phyloP scores from a whole-genome alignment of 495 filamentous ascomycete species.

The Bryoglossum gracile region DNA sequence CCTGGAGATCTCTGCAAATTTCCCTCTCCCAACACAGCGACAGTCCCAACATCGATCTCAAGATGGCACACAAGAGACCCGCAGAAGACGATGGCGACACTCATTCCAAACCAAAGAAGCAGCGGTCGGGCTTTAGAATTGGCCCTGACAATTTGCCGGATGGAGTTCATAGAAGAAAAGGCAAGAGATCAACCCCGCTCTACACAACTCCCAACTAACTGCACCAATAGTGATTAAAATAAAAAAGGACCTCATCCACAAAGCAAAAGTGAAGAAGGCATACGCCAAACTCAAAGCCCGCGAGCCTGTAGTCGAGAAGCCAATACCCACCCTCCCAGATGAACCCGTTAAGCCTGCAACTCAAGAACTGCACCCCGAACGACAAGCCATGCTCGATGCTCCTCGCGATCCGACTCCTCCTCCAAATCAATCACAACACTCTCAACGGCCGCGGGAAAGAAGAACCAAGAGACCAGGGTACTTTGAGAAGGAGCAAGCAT shows the following conservation, averaged over 20 bases:
- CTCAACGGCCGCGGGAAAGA: slow-evolving; percentile 18
- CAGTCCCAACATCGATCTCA: slow-evolving; percentile 11
- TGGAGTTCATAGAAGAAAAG: slow-evolving; percentile 84
- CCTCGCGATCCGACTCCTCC: slow-evolving; percentile 25
- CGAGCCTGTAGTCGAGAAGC: slow-evolving; percentile 23
- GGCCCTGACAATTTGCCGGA: slow-evolving; percentile 92
- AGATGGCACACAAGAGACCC: slow-evolving; percentile 59
- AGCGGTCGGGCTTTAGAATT: slow-evolving; percentile 53
- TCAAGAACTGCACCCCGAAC: slow-evolving; percentile 63
- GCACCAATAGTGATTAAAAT: slow-evolving; percentile 72
- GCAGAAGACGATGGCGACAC: slow-evolving; percentile 40
- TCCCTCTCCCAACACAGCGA: no score
- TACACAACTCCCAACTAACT: slow-evolving; percentile 5
- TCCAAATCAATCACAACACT: slow-evolving; percentile 6
- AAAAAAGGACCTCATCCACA: slow-evolving; percentile 82
- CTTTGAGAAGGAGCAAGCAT: slow-evolving; percentile 67
- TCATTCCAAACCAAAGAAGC: slow-evolving; percentile 38
- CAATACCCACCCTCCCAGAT: background rate
- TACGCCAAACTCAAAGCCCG: slow-evolving; percentile 80
- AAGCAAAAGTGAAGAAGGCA: slow-evolving; percentile 88
- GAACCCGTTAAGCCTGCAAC: slow-evolving; percentile 21
- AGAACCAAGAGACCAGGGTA: slow-evolving; percentile 53
- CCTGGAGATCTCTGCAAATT: background rate
- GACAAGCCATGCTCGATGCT: slow-evolving; percentile 58
- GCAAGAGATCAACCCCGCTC: slow-evolving; percentile 34